phyloP scores from a whole-genome alignment of 306 rosid species.

The Vicia faba region DNA sequence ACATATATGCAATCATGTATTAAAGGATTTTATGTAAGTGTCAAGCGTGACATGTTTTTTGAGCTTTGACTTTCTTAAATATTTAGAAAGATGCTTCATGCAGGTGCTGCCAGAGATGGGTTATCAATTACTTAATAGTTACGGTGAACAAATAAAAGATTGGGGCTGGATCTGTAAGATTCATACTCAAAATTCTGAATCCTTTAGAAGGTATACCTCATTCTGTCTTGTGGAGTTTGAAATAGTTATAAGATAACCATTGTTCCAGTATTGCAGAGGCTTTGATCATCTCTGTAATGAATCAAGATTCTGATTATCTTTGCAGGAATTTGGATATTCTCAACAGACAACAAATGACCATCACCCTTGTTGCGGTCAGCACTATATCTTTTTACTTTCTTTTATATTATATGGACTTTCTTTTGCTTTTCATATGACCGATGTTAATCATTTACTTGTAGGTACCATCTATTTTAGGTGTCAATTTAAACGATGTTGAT shows the following conservation, averaged over 20 bases:
- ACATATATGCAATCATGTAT: constrained; percentile 28
- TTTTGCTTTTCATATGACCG: constrained; percentile 30
- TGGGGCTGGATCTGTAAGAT: constrained; percentile 98
- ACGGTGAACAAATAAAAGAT: constrained; percentile 61
- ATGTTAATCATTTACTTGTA: constrained; percentile 42
- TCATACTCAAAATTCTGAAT: constrained; percentile 61
- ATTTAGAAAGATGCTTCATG: constrained; percentile 33
- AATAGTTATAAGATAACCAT: constrained; percentile 21
- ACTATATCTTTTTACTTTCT: constrained; percentile 14
- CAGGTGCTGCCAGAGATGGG: constrained; percentile 89
- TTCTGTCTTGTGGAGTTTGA: constrained; percentile 18
- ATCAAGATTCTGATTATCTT: constrained; percentile 34
- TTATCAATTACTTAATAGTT: constrained; percentile 73
- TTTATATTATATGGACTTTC: constrained; percentile 2
- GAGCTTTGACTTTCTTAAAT: constrained; percentile 36
- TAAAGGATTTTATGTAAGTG: constrained; percentile 30
- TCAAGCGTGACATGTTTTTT: constrained; percentile 19
- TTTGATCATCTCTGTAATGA: constrained; percentile 19
- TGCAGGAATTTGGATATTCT: constrained; percentile 82
- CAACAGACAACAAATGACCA: constrained; percentile 54
- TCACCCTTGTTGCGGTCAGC: constrained; percentile 71
- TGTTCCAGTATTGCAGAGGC: constrained; percentile 4
- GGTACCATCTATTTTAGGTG: constrained; percentile 95
- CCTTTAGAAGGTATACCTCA: constrained; percentile 64
- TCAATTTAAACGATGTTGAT: constrained; percentile 73